Percentiles rank a stretch among this genome's conserved stretches.
Evolutionary conservation across 371 early-diverging fungal genomes (phyloP).

Genomic region (Syncephalastrum sp.): DNA sequence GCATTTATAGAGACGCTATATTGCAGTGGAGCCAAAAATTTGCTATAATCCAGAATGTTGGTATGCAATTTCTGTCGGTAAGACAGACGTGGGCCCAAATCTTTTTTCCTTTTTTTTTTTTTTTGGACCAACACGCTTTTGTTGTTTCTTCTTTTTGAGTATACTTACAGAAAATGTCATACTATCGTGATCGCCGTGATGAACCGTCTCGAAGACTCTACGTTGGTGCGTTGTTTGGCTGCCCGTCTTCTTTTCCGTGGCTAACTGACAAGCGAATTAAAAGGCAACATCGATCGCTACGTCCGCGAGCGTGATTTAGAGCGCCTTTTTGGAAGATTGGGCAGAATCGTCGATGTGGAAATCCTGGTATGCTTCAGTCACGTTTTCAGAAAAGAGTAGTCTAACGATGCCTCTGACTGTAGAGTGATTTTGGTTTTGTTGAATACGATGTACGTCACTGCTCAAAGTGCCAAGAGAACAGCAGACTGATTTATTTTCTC

Average conservation of each 20-base stretch:
- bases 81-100: too few relatives aligned
- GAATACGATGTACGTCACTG: conserved; percentile 19
- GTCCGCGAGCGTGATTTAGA: conserved; percentile 39
- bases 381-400: background rate
- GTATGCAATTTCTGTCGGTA: too few relatives aligned
- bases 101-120: background rate
- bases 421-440: conserved; percentile 16
- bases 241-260: background rate
- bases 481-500: background rate
- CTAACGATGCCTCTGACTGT: background rate
- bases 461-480: background rate
- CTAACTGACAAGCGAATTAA: background rate
- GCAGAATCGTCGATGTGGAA: conserved; percentile 14
- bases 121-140: background rate
- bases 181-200: conserved; percentile 17
- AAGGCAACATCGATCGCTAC: conserved; percentile 38
- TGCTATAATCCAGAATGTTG: too few relatives aligned
- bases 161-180: conserved; percentile 6
- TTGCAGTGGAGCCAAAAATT: too few relatives aligned
- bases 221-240: conserved; percentile 27
- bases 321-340: conserved; percentile 33
- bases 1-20: too few relatives aligned
- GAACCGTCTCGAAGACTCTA: conserved; percentile 39
- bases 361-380: conserved; percentile 10
- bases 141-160: background rate